Base-by-base conservation (phyloP, 2,329 filamentous ascomycete species). In the Epichloe bromicola region DNA sequence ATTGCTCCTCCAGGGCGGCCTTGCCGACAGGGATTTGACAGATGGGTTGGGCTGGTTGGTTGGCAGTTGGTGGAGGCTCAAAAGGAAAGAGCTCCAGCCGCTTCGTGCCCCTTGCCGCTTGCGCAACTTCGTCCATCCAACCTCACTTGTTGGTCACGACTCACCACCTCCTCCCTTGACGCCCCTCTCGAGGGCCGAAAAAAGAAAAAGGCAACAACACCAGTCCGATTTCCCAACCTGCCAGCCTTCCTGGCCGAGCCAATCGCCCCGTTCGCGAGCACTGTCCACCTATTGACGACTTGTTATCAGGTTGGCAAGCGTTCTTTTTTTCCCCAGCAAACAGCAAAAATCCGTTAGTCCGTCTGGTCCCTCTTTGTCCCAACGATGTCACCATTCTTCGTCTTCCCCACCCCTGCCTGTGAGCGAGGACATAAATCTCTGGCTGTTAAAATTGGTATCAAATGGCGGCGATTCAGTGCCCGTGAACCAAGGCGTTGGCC, bases 51-150 rank as follows among this genome's bases (percentile, higher is more conserved):
- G 20, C 14, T 45, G 10, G 44, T 46, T 14, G 49, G 49, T 46
- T 14, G 49, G 49, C 42, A 45, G 41, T 38, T 41, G 49, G 49
- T 41, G 49, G 44, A 51, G 49, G 44, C 23, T 47, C 46, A 49
- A 52, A 52, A 49, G 46, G 42, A 52, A 52, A 40, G 38, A 40
- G 51, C 51, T 19, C 46, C 51, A 49, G 46, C 45, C 52, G 36
- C 54, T 42, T 20, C n/a, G 20, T 47, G 54, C 47, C 54, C 54
- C 54, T 55, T 47, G 54, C 47, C 54, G 52, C 54, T 55, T 54
- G 54, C 54, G 39, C 52, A 33, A 49, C 49, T 33, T 23, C 46
- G 33, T 46, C 41, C 42, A 39, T 42, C 41, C 46, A 42, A 49
- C 50, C 50, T 45, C 46, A 39, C 42, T 45, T 26, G n/a, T 45